These are phyloP conservation scores for Diutina scorzettiae DNA, from an alignment of 1,139 yeast genomes.

Conservation along the genomic window DNA sequence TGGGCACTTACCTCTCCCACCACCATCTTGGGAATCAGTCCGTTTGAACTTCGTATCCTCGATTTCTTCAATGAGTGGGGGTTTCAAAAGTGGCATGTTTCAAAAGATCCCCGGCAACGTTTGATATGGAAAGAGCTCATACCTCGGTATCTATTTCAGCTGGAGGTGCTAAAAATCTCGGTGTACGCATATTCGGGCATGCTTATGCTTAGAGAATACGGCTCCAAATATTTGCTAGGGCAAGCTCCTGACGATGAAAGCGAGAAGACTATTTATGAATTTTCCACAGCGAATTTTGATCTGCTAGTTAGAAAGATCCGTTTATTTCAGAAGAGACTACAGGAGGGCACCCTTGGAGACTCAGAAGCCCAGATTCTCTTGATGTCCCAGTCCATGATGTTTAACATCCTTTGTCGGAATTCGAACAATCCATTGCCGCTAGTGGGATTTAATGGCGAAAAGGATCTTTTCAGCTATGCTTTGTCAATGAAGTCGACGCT, in stretches of 20 bases:
- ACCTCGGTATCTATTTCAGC: not conserved
- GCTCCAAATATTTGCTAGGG: not conserved
- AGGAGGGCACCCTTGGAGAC: not conserved
- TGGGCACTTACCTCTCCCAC: not conserved
- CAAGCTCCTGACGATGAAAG: not conserved
- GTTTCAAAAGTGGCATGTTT: not conserved
- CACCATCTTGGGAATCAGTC: not conserved
- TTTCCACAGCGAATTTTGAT: not conserved
- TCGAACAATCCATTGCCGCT: not conserved
- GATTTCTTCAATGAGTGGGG: not conserved
- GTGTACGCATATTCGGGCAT: not conserved
- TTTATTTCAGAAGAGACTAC: not conserved
- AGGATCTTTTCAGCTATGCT: not conserved
- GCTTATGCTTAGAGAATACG: not conserved
- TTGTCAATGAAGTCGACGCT: not conserved
- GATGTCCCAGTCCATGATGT: not conserved
- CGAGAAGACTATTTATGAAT: not conserved
- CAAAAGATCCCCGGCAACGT: not conserved
- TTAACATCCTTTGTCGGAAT: not conserved
- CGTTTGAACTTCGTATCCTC: not conserved
- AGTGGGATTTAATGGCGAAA: not conserved
- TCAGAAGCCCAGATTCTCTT: not conserved
- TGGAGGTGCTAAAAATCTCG: not conserved
- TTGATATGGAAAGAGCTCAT: not conserved
- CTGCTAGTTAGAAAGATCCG: not conserved